These are phyloP conservation scores for Chalciporus sp. DNA, from an alignment of 1,284 basidiomycete genomes.

Conservation along the genomic window DNA sequence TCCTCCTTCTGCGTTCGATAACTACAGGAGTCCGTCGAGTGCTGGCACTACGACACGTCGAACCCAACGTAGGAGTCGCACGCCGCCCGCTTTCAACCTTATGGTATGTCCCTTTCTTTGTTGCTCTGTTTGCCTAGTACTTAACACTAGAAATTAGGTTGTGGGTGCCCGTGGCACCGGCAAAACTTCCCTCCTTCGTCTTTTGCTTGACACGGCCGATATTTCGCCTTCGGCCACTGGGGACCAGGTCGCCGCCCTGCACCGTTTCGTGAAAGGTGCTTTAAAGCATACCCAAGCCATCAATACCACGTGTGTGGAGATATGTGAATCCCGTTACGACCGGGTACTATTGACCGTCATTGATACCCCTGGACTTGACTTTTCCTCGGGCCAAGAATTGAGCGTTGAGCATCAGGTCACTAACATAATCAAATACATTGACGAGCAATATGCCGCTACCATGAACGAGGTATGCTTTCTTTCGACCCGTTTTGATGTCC, in stretches of 20 bases:
- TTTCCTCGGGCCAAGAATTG: slow-evolving; percentile 67
- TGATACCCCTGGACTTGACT: slow-evolving; percentile 82
- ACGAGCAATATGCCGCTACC: slow-evolving; percentile 77
- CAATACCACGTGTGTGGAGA: slow-evolving; percentile 69
- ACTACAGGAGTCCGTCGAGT: slow-evolving; percentile 42
- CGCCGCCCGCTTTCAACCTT: slow-evolving; percentile 79
- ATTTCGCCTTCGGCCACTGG: slow-evolving; percentile 68
- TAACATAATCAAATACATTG: slow-evolving; percentile 69
- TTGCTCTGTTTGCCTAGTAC: background rate
- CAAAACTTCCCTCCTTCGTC: slow-evolving; percentile 72
- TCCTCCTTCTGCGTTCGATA: slow-evolving; percentile 61
- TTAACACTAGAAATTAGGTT: slow-evolving; percentile 47
- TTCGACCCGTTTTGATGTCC: background rate
- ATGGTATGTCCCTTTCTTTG: slow-evolving; percentile 52
- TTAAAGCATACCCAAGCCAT: slow-evolving; percentile 63
- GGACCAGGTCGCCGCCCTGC: slow-evolving; percentile 65
- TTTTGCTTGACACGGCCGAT: slow-evolving; percentile 76
- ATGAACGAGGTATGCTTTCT: slow-evolving; percentile 69
- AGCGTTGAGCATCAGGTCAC: slow-evolving; percentile 76
- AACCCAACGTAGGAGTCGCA: slow-evolving; percentile 59
- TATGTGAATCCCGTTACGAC: slow-evolving; percentile 78
- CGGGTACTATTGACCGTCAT: slow-evolving; percentile 73
- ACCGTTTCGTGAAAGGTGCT: slow-evolving; percentile 58
- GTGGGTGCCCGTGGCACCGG: slow-evolving; percentile 78
- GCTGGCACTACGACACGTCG: slow-evolving; percentile 48